These are phyloP conservation scores for Cercospora sp. DNA, from an alignment of 2,329 filamentous ascomycete species.

Conservation along the genomic window DNA sequence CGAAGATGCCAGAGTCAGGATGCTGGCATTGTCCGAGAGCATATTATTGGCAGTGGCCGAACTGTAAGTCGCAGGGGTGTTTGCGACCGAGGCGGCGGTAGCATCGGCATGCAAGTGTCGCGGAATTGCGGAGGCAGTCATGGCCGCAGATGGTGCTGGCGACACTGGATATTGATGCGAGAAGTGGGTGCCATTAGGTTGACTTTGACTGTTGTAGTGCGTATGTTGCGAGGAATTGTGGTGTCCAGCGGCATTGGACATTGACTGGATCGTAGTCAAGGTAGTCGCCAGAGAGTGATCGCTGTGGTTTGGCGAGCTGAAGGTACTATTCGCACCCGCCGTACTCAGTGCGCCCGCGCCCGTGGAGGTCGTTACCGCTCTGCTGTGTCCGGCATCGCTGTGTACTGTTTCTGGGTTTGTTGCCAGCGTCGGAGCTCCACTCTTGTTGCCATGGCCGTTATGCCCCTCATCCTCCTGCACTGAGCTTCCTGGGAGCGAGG, in stretches of 20 bases:
- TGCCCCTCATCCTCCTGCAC: slow-evolving; percentile 57
- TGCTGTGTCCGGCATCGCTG: slow-evolving; percentile 75
- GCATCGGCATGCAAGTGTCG: slow-evolving; percentile 60
- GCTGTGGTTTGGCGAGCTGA: slow-evolving; percentile 79
- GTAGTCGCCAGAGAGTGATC: slow-evolving; percentile 80
- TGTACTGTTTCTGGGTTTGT: slow-evolving; percentile 75
- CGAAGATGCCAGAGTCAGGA: slow-evolving; percentile 79
- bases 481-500: slow-evolving; percentile 53
- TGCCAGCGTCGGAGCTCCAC: slow-evolving; percentile 75
- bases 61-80: slow-evolving; percentile 59
- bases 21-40: slow-evolving; percentile 81
- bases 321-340: slow-evolving; percentile 67
- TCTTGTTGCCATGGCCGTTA: slow-evolving; percentile 65
- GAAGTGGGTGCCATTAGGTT: slow-evolving; percentile 50
- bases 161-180: slow-evolving; percentile 59
- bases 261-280: slow-evolving; percentile 80
- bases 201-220: slow-evolving; percentile 40
- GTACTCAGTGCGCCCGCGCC: slow-evolving; percentile 64
- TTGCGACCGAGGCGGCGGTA: slow-evolving; percentile 29
- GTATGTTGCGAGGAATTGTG: slow-evolving; percentile 33
- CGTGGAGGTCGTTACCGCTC: slow-evolving; percentile 75
- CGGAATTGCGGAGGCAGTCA: slow-evolving; percentile 71
- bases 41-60: slow-evolving; percentile 80
- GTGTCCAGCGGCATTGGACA: slow-evolving; percentile 48
- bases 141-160: slow-evolving; percentile 48